These are phyloP conservation scores for Botryotinia calthae DNA, from an alignment of 2,329 filamentous ascomycete species.

Conservation along the genomic window DNA sequence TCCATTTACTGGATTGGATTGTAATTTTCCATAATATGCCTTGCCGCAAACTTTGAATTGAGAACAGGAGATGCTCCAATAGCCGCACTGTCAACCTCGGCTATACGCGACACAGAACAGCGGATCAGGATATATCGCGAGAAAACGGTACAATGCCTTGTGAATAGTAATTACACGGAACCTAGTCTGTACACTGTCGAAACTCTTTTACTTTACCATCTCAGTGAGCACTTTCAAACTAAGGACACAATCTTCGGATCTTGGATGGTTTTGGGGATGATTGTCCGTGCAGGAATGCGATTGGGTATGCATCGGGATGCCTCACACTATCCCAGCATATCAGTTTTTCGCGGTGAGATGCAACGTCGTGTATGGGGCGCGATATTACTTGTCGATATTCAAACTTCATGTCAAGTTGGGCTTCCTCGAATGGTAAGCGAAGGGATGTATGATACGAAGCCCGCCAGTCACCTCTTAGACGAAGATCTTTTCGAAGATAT, in stretches of 20 bases:
- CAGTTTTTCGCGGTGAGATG: conserved; percentile 59
- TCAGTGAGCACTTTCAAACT: conserved; percentile 52
- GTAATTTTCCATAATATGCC: conserved; percentile 40
- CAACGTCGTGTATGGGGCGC: conserved; percentile 56
- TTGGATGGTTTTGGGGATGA: conserved; percentile 52
- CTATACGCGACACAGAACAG: conserved; percentile 41
- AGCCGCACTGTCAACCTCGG: conserved; percentile 46
- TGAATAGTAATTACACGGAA: conserved; percentile 50
- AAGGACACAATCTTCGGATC: conserved; percentile 52
- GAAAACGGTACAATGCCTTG: conserved; percentile 52
- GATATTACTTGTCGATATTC: conserved; percentile 56
- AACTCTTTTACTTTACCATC: conserved; percentile 51
- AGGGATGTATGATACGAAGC: conserved; percentile 59
- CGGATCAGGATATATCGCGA: conserved; percentile 49
- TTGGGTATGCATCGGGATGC: conserved; percentile 59
- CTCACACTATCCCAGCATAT: conserved; percentile 47
- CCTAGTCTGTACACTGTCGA: conserved; percentile 50
- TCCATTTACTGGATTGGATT: conserved; percentile 52
- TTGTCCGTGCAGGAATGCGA: conserved; percentile 54
- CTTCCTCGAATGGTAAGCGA: conserved; percentile 64
- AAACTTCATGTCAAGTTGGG: conserved; percentile 66
- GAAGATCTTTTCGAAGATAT: conserved; percentile 60
- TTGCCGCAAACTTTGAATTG: conserved; percentile 16
- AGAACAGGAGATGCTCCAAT: conserved; percentile 10
- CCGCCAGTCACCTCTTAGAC: conserved; percentile 62